phyloP scores from a whole-genome alignment of 441 rosid genomes.

The Bocquillonia castaneifolia region DNA sequence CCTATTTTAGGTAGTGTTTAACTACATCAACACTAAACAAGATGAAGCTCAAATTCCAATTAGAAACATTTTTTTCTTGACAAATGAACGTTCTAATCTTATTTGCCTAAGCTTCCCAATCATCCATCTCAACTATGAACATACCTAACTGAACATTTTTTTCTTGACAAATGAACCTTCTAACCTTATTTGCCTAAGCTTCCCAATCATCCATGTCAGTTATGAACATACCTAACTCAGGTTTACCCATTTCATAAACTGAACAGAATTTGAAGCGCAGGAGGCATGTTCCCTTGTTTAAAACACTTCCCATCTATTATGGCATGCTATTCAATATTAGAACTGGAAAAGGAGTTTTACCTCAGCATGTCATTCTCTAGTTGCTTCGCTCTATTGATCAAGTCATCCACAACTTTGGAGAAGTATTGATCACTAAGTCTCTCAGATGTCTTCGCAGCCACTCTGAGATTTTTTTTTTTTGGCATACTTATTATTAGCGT shows the following conservation, averaged over 20 bases:
- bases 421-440: conserved; percentile 42
- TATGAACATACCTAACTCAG: not conserved
- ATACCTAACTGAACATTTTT: not conserved
- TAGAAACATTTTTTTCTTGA: not conserved
- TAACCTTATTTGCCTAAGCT: not conserved
- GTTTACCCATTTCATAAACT: not conserved
- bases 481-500: not conserved
- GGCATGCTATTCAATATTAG: not conserved
- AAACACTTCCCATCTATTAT: not conserved
- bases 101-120: not conserved
- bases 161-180: not conserved
- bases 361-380: conserved; percentile 56
- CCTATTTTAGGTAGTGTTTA: not conserved
- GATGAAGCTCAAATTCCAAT: conserved; percentile 1
- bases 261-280: not conserved
- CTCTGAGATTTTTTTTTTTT: conserved; percentile 28
- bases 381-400: conserved; percentile 47
- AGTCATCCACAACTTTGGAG: conserved; percentile 44
- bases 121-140: not conserved
- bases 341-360: conserved; percentile 25
- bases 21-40: not conserved
- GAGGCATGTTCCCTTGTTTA: not conserved
- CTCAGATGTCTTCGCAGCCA: conserved; percentile 37
- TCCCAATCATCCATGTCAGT: not conserved
- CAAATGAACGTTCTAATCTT: not conserved